Evolutionary conservation across 768 basidiomycete species (phyloP).

Genomic region (Naganishia antarctica): DNA sequence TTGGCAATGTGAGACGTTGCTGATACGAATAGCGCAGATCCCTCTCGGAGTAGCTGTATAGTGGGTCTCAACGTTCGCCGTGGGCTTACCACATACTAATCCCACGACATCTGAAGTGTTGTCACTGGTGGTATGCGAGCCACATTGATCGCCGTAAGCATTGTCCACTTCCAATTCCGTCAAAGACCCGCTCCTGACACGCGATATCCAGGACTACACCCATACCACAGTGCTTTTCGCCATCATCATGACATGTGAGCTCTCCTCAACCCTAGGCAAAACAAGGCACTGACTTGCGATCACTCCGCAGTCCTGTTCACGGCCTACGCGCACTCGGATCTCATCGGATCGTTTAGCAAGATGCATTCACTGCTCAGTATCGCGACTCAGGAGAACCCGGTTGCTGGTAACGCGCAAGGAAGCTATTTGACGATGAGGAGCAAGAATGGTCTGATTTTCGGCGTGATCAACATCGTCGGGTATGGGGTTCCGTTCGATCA

Average conservation of each 20-base stretch:
- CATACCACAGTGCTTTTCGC: constrained; percentile 81
- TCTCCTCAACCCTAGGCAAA: constrained; percentile 41
- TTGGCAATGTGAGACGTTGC: too few relatives aligned
- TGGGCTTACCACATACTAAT: constrained; percentile 20
- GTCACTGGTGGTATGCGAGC: constrained; percentile 49
- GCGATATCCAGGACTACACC: constrained; percentile 55
- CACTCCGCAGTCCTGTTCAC: constrained; percentile 47
- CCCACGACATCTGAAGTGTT: constrained; percentile 33
- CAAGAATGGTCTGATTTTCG: constrained; percentile 72
- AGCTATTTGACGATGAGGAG: constrained; percentile 78
- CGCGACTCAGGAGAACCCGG: constrained; percentile 58
- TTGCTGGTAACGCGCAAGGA: constrained; percentile 75
- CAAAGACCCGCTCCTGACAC: too few relatives aligned
- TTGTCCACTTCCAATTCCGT: too few relatives aligned
- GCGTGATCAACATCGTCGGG: constrained; percentile 79
- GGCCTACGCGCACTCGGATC: constrained; percentile 68
- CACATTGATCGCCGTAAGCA: constrained; percentile 38
- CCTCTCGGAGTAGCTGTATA: constrained; percentile 83
- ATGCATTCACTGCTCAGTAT: constrained; percentile 76
- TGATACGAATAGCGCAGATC: too few relatives aligned
- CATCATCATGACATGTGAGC: constrained; percentile 69
- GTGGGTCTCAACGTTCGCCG: constrained; percentile 49
- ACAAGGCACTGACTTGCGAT: neutral
- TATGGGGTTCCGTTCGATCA: constrained; percentile 48
- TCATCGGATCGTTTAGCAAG: constrained; percentile 66